Evolutionary conservation across 2,329 filamentous ascomycete species (phyloP).

Genomic region (Thelonectria olida): DNA sequence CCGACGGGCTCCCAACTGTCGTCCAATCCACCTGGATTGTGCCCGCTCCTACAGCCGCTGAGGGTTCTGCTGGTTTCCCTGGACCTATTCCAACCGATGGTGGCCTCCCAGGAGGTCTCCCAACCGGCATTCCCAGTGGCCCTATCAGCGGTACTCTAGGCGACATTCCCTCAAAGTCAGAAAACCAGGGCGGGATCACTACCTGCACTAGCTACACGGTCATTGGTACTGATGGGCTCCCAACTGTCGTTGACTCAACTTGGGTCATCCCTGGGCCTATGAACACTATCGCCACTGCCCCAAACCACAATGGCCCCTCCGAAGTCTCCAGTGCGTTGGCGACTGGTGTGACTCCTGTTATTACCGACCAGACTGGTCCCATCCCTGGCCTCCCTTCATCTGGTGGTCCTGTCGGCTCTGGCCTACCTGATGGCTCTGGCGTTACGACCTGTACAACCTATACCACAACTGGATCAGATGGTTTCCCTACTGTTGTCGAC

Average conservation of each 20-base stretch:
- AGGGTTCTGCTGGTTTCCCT: slow-evolving; percentile 9
- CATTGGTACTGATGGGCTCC: slow-evolving; percentile 37
- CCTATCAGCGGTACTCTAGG: not conserved
- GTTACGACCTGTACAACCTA: slow-evolving; percentile 38
- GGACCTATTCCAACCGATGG: slow-evolving; percentile 12
- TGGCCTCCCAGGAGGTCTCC: slow-evolving; percentile 12
- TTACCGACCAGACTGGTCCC: slow-evolving; percentile 18
- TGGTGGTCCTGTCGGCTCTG: slow-evolving; percentile 12
- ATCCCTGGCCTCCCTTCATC: slow-evolving; percentile 13
- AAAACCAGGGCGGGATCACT: slow-evolving; percentile 26
- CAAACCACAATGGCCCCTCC: slow-evolving; percentile 16
- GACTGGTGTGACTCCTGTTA: slow-evolving; percentile 22
- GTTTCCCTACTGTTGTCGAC: slow-evolving; percentile 43
- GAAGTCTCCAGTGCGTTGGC: slow-evolving; percentile 28
- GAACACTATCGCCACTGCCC: slow-evolving; percentile 29
- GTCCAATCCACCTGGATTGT: slow-evolving; percentile 39
- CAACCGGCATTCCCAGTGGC: slow-evolving; percentile 11
- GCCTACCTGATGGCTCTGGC: slow-evolving; percentile 8
- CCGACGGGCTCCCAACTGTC: slow-evolving; percentile 41
- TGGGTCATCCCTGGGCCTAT: slow-evolving; percentile 40
- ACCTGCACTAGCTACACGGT: slow-evolving; percentile 43
- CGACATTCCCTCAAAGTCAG: not conserved
- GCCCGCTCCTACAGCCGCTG: slow-evolving; percentile 15
- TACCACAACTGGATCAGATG: slow-evolving; percentile 34
- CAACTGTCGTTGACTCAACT: slow-evolving; percentile 46